Evolutionary conservation across 2,329 filamentous ascomycete species (phyloP), one percentile per base, ranked within the genome.

Genomic region (Sarocladiaceae sp.): DNA sequence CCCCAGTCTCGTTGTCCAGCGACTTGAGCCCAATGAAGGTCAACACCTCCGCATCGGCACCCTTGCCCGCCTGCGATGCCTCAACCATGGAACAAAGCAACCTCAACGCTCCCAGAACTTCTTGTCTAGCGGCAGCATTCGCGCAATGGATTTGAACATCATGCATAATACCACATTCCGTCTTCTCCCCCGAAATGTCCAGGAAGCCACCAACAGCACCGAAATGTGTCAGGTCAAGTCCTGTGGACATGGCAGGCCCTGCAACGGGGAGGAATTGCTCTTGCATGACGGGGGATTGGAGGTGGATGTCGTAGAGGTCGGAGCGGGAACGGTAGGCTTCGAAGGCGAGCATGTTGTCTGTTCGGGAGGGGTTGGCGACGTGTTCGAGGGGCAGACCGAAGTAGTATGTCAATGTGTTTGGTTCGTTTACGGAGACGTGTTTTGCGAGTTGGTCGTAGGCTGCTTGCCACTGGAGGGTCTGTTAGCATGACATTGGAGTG

Each of bases 321-420:
- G 44, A 50, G 1, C 56, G 55, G 17, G 54, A 54, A 17, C 50
- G 37, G 36, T 60, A 62, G 33, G 54, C 50, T 49, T 62, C 60
- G 18, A 62, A 60, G 36, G 60, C 58, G 39, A 60, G 54, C 55
- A 62, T 57, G 53, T 54, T 55, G 50, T 59, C 55, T 37, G 59
- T 60, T 4, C 57, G 55, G 31, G 57, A 60, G 3, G 54, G 58
- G 47, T 54, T 42, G 13, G 54, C 44, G 36, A 56, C 57, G 42
- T 59, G 56, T 22, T 60, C 56, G 25, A 62, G 57, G 15, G 69
- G 70, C 42, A 73, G 65, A 49, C 69, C 70, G 55, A 74, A 73
- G 61, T 72, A 73, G 60, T 72, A 73, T 2, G 69, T 65, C 55
- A 66, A 59, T 1, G 68, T 71, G 11, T 64, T 66, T 36, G 61